Conservation (phyloP, 805 yeast species). For the Sungouiella blattae region DNA sequence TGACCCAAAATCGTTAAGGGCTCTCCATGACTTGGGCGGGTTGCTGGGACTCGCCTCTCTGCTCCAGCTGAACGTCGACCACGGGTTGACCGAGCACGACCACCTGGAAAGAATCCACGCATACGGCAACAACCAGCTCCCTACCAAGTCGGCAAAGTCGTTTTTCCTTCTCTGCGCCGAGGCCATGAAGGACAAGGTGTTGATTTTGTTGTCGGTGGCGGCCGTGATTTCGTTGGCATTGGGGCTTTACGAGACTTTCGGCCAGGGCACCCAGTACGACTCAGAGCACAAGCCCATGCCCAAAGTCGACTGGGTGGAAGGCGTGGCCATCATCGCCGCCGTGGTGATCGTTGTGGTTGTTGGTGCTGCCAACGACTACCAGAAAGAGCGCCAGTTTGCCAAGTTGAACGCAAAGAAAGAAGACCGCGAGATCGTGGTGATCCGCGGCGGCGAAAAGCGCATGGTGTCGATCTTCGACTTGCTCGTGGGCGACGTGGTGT, state of each 20-base stretch:
- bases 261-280: conserved; percentile 74
- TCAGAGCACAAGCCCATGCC: conserved; percentile 75
- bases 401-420: conserved; percentile 85
- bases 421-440: conserved; percentile 71
- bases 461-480: conserved; percentile 71
- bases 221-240: conserved; percentile 86
- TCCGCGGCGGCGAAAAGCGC: conserved; percentile 66
- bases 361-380: conserved; percentile 94
- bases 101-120: conserved; percentile 33
- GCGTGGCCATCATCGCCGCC: conserved; percentile 94
- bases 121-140: conserved; percentile 72
- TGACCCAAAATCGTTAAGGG: conserved; percentile 57
- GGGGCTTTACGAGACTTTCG: conserved; percentile 90
- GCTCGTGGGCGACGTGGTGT: conserved; percentile 80
- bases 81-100: conserved; percentile 42
- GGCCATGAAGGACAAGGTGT: conserved; percentile 87
- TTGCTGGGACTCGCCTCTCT: conserved; percentile 27
- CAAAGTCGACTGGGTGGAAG: conserved; percentile 97
- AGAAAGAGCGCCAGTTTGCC: conserved; percentile 90
- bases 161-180: conserved; percentile 68
- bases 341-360: conserved; percentile 86
- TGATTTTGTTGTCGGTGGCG: conserved; percentile 77
- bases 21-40: conserved; percentile 46
- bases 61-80: conserved; percentile 33
- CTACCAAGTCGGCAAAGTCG: conserved; percentile 66